A percentile compares a stretch with the other conserved stretches of the same genome.
These are phyloP conservation scores for Teratosphaeria destructans DNA, from an alignment of 2,329 filamentous ascomycete species.

Conservation along the genomic window DNA sequence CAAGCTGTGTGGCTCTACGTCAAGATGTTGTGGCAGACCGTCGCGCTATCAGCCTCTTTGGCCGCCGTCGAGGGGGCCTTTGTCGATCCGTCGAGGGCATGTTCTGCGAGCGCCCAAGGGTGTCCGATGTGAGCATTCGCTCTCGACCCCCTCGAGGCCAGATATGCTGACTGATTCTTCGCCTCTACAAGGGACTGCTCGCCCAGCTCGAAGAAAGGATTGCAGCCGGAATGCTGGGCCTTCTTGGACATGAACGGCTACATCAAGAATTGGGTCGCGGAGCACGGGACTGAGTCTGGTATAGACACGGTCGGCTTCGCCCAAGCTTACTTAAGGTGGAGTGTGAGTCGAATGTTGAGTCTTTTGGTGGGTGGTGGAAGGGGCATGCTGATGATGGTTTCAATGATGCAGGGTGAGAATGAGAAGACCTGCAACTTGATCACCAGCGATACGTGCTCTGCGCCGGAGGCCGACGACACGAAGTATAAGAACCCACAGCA, in stretches of 20 bases:
- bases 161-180: too few relatives aligned
- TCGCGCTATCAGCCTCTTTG: too few relatives aligned
- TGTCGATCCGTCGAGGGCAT: too few relatives aligned
- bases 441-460: neutral
- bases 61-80: too few relatives aligned
- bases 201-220: neutral
- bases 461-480: neutral
- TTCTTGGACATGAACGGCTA: neutral
- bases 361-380: too few relatives aligned
- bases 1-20: too few relatives aligned
- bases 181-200: neutral
- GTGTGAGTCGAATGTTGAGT: neutral
- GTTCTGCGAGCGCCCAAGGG: too few relatives aligned
- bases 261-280: neutral
- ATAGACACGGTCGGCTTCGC: neutral
- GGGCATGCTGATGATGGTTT: too few relatives aligned
- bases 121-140: too few relatives aligned
- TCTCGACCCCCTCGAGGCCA: too few relatives aligned
- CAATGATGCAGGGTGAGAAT: neutral
- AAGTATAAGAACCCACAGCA: neutral
- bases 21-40: too few relatives aligned
- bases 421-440: neutral
- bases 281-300: neutral
- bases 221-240: neutral
- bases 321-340: neutral